Evolutionary conservation across 306 rosid species (phyloP), one percentile per base, ranked within the genome.

Genomic region (Astragalus membranaceus): DNA sequence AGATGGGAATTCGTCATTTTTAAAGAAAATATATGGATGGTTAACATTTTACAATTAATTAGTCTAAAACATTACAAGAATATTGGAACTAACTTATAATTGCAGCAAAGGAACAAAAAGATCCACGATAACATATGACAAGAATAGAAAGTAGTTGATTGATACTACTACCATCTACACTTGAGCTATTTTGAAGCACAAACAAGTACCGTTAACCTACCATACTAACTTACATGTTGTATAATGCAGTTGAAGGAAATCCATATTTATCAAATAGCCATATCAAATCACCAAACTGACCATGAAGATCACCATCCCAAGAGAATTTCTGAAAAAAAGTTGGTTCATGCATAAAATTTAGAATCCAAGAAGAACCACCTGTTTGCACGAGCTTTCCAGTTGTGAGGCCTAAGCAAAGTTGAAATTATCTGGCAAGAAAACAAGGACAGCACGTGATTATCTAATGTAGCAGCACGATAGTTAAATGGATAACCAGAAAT

Each of bases 271-370:
- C 98, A 72, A 92, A 89, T 70, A 89, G 81, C 72, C 98, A n/a
- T n/a, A 92, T 92, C 79, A 92, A 82, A 78, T 92, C 98, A 79
- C 96, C 98, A 78, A 92, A 92, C 81, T 89, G 96, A 75, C 96
- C 96, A 80, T 92, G 98, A 77, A 92, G 98, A 86, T 92, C 98
- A 10, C 98, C 98, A 73, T 89, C 89, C 82, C 89, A 89, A 95
- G 98, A 62, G 98, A 96, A 82, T 88, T 92, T 66, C 87, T 89
- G 95, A 76, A 92, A 95, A 82, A 92, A 92, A 32, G 95, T 92
- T 14, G 87, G 91, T 75, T 92, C 98, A 10, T 92, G 92, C 91
- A 89, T 89, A 82, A 92, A 89, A 96, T 76, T 92, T 89, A 72
- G 98, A 89, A 85, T 92, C 98, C 78, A 92, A 80, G 86, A 92